A percentile compares a stretch with the other conserved stretches of the same genome.
Evolutionary conservation across 2,329 filamentous ascomycete species (phyloP).

Genomic region (Sclerotinia borealis): DNA sequence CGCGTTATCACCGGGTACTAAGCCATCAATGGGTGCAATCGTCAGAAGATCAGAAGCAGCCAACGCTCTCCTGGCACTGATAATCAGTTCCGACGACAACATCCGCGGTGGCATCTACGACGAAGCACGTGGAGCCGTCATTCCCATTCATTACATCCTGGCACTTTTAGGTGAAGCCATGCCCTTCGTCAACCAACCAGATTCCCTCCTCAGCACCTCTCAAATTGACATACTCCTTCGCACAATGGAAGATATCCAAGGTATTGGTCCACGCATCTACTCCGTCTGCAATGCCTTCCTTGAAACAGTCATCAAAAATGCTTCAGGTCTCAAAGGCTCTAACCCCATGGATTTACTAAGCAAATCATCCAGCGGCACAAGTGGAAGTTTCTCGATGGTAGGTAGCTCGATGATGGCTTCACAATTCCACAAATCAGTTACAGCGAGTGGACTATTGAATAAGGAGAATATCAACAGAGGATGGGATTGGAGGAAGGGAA

Average conservation of each 20-base stretch:
- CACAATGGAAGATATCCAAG: constrained; percentile 73
- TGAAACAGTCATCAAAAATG: constrained; percentile 65
- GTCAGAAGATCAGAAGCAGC: constrained; percentile 64
- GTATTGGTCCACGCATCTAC: constrained; percentile 67
- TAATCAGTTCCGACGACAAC: constrained; percentile 80
- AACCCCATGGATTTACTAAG: constrained; percentile 62
- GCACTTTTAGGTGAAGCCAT: constrained; percentile 78
- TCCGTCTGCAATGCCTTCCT: constrained; percentile 73
- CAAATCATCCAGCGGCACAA: constrained; percentile 54
- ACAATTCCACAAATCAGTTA: constrained; percentile 54
- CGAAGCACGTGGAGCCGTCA: constrained; percentile 69
- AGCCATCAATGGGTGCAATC: constrained; percentile 40
- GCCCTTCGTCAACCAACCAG: constrained; percentile 63
- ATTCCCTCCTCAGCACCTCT: constrained; percentile 55
- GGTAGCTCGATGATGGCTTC: constrained; percentile 66
- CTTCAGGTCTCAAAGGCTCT: constrained; percentile 54
- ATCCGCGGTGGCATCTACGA: constrained; percentile 90
- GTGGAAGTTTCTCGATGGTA: constrained; percentile 54
- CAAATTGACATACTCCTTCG: constrained; percentile 73
- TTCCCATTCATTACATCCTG: constrained; percentile 82
- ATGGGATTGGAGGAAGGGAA: constrained; percentile 65
- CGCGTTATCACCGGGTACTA: constrained; percentile 33
- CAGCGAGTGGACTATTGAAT: constrained; percentile 46
- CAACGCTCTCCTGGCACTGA: constrained; percentile 70
- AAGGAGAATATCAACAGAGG: constrained; percentile 48